Base-by-base conservation (phyloP, 2,329 filamentous ascomycete species). In the Monilinia fructicola region DNA sequence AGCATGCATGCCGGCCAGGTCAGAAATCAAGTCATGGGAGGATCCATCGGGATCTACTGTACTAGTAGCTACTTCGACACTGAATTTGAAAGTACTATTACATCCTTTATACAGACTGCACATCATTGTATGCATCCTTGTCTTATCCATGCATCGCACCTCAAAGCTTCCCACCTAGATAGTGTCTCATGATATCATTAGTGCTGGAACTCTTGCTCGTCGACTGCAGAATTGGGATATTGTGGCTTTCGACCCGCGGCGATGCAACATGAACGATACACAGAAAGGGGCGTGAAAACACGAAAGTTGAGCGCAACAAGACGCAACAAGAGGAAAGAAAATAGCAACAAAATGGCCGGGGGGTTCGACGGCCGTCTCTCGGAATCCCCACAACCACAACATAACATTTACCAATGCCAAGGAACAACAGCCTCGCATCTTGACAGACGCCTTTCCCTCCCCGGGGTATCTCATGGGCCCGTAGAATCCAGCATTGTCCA, bases 51-150 rank as follows among this genome's bases (percentile, higher is more conserved):
- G 40, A 44, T 61, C 6, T 50, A 26, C 14, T 50, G 31, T 61
- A 50, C 38, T 38, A 50, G n/a, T 61, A 50, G 28, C 21, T 50
- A 61, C 31, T 23, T 60, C 48, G 11, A 50, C n/a, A 50, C 35
- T 35, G 56, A 48, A 23, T 31, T n/a, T 14, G 11, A 46, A 35
- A 48, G 21, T n/a, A 4, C 14, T 3, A n/a, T 48, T 9, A n/a
- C 18, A 23, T 21, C 21, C 7, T 16, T 44, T 35, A 7, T 48
- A 16, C n/a, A 4, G 23, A n/a, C 18, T 23, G 5, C 18, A 46
- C 9, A 46, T 7, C 6, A 7, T 4, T 50, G 46, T 26, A n/a
- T 48, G 46, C 11, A 10, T 23, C 46, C 7, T 23, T n/a, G 21
- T 48, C 46, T 50, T 26, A 11, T 12, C 12, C 10, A 12, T 50